Base-by-base conservation (phyloP, 1,284 basidiomycete species). In the Cryptococcus sp. region DNA sequence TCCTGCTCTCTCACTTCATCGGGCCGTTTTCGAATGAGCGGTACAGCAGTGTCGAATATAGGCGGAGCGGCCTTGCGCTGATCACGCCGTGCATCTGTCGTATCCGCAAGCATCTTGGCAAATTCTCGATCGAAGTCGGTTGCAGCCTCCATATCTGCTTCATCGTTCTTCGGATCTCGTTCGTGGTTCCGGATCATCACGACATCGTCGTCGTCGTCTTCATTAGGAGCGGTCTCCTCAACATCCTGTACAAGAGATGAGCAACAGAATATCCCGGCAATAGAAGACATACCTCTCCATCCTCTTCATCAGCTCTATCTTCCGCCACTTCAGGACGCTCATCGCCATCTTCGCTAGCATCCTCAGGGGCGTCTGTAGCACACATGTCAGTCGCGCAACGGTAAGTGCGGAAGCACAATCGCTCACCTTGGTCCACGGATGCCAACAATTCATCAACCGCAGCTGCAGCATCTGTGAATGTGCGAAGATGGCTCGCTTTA, bases 91-190 rank as follows among this genome's bases (percentile, higher is more conserved):
- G 93, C 86, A 11, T 86, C 83, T 43, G 90, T 89, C 7, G 85
- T 89, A 66, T 95, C 92, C 0, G 89, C 90, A 48, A 96, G 87
- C 82, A 99, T 88, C 79, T 91, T 95, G 1, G 95, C 93, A 25
- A 99, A 85, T 75, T 99, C 96, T 73, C 93, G 91, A 11, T 87
- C 91, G 70, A 99, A 98, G 46, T 95, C 95, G 6, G 87, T 89
- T 49, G 95, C 89, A 29, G 91, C 93, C 68, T 95, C 91, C 65
- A 90, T 87, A 41, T 80, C 78, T 38, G 74, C 67, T 59, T 81
- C 79, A 57, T 80, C 77, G 20, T 71, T 70, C 43, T 72, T 75
- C 29, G 56, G 51, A 6, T 64, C 45, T 17, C 49, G 57, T n/a
- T 70, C 65, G 13, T 74, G 75, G 22, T 91, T 81, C 8, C 92